Percentiles rank a stretch among this genome's conserved stretches.
phyloP scores from a whole-genome alignment of 139 green algal species.

The Auxenochlorella protothecoides region DNA sequence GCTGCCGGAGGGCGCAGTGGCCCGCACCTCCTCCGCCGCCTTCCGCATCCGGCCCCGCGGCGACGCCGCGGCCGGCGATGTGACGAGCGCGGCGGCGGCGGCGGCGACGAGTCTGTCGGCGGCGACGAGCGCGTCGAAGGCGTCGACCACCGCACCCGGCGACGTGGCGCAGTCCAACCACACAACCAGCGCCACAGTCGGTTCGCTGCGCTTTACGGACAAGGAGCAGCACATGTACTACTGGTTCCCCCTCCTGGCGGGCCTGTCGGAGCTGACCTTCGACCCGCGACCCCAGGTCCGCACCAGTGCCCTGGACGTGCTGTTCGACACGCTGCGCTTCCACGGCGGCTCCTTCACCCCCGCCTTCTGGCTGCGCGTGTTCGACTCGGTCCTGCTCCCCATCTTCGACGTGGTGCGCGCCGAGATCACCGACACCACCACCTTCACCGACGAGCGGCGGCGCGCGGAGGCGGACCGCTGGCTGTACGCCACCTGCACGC shows the following conservation, averaged over 20 bases:
- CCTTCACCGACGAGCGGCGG: constrained; percentile 69
- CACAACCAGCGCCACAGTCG: background rate
- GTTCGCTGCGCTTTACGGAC: constrained; percentile 51
- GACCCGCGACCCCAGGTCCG: constrained; percentile 85
- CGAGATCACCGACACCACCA: constrained; percentile 73
- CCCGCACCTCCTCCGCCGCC: constrained; percentile 14
- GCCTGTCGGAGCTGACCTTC: constrained; percentile 93
- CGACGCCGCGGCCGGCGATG: background rate
- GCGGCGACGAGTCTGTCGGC: background rate
- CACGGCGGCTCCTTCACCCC: constrained; percentile 86
- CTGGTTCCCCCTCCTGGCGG: constrained; percentile 97
- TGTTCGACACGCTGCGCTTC: constrained; percentile 93
- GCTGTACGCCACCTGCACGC: constrained; percentile 97
- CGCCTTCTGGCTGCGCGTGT: constrained; percentile 89
- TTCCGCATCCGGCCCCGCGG: constrained; percentile 27
- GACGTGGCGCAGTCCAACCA: background rate
- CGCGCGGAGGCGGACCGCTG: constrained; percentile 75
- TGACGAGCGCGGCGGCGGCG: background rate
- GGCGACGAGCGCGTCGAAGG: background rate
- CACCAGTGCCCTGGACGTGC: constrained; percentile 59
- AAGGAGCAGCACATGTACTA: constrained; percentile 93
- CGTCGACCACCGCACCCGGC: background rate
- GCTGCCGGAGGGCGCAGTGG: constrained; percentile 32
- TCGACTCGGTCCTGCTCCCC: constrained; percentile 89
- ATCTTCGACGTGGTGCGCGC: constrained; percentile 95